Percentiles rank a stretch among this genome's conserved stretches.
Conservation (phyloP, 768 basidiomycete species). For the Phylloporus rhodoxanthus region DNA sequence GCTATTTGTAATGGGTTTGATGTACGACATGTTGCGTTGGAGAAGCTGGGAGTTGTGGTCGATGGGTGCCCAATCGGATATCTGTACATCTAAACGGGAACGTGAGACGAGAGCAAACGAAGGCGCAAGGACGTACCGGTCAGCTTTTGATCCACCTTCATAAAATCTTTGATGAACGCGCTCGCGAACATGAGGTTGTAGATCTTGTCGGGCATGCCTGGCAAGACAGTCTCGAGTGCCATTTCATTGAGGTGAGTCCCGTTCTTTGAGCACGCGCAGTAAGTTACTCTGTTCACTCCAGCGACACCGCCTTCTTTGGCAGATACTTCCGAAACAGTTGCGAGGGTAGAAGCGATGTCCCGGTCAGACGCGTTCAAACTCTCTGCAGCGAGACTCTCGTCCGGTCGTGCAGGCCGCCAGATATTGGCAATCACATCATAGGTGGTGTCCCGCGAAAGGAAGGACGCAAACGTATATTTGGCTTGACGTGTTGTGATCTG, state of each 20-base stretch:
- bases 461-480: slow-evolving; percentile 94
- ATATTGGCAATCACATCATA: slow-evolving; percentile 95
- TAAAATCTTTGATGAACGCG: slow-evolving; percentile 92
- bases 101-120: background rate
- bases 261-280: slow-evolving; percentile 67
- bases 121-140: slow-evolving; percentile 50
- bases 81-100: slow-evolving; percentile 71
- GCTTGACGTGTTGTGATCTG: slow-evolving; percentile 75
- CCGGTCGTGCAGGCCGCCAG: slow-evolving; percentile 86
- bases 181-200: slow-evolving; percentile 95
- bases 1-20: slow-evolving; percentile 83
- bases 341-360: slow-evolving; percentile 15
- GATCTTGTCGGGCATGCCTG: slow-evolving; percentile 91
- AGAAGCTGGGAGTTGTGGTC: slow-evolving; percentile 60
- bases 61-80: slow-evolving; percentile 87
- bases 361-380: slow-evolving; percentile 13
- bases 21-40: slow-evolving; percentile 89
- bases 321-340: slow-evolving; percentile 16
- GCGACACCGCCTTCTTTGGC: slow-evolving; percentile 6
- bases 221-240: slow-evolving; percentile 73
- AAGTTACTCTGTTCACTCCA: slow-evolving; percentile 52
- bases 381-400: slow-evolving; percentile 34
- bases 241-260: slow-evolving; percentile 66
- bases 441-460: slow-evolving; percentile 92
- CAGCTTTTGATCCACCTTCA: slow-evolving; percentile 84